Percentiles rank a stretch among this genome's conserved stretches.
phyloP scores from a whole-genome alignment of 116 monocot species.

The Dioscorea cayenensis region DNA sequence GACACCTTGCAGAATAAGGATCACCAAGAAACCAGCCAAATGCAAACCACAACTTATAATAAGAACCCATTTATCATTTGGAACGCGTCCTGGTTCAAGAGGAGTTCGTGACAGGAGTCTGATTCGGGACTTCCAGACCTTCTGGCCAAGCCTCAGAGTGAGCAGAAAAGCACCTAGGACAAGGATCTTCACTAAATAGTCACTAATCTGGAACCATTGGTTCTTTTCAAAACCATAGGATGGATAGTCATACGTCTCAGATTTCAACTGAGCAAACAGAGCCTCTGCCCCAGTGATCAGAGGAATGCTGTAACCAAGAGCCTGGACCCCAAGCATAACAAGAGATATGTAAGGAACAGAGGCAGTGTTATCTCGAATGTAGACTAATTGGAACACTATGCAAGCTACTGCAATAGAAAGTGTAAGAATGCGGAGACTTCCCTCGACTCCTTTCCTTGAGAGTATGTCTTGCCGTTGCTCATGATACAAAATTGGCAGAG shows the following conservation, averaged over 20 bases:
- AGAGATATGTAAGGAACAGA: constrained; percentile 41
- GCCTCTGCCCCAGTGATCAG: constrained; percentile 55
- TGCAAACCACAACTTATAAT: constrained; percentile 26
- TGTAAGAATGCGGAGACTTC: constrained; percentile 35
- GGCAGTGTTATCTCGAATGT: constrained; percentile 18
- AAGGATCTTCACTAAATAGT: constrained; percentile 54
- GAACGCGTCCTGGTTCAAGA: constrained; percentile 37
- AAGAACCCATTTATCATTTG: constrained; percentile 53
- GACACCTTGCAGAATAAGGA: constrained; percentile 26
- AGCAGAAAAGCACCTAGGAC: constrained; percentile 52
- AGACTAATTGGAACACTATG: constrained; percentile 44
- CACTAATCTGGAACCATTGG: constrained; percentile 23
- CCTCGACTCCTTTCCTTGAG: constrained; percentile 44
- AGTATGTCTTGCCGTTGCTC: constrained; percentile 50
- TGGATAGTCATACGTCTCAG: constrained; percentile 15
- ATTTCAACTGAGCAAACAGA: constrained; percentile 30
- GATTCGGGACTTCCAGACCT: constrained; percentile 57
- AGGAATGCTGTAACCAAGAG: constrained; percentile 57
- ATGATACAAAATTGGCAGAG: constrained; percentile 44
- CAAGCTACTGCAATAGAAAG: constrained; percentile 30
- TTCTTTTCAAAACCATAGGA: constrained; percentile 32
- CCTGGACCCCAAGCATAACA: constrained; percentile 61
- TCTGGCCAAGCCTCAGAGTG: constrained; percentile 50
- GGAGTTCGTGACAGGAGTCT: constrained; percentile 40
- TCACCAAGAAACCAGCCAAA: constrained; percentile 26